Base-by-base conservation (phyloP, 208 protist genomes). In the Acanthamoeba sp. region DNA sequence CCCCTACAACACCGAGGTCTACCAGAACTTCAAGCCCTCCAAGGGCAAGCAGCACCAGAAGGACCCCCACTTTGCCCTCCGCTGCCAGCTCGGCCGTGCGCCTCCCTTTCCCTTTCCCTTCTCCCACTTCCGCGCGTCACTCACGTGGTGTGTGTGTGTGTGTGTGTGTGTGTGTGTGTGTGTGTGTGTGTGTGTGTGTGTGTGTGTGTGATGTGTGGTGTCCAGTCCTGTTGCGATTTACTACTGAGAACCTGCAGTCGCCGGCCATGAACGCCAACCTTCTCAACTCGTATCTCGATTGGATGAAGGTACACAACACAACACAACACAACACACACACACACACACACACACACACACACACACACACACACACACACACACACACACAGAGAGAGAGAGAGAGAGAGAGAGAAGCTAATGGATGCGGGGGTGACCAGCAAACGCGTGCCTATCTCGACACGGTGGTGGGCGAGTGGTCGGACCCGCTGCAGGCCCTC, bases 21-120 rank as follows among this genome's bases (percentile, higher is more conserved):
- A 91, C 85, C 85, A 91, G 85, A 91, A 82, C 73, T 82, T 82
- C 73, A 82, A 82, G 85, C 42, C 85, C 48, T 91, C 85, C 27
- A 50, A 91, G 62, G 62, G 85, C 38, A 73, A 40, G 71, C 71
- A 73, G 55, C 85, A 91, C 55, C 85, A 91, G 73, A 82, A 91
- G 85, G 85, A 91, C 29, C 48, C 85, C 29, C 32, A 62, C 48
- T 90, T 90, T 24, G 22, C 34, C 82, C 55, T 90, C 18, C 82
- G 82, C 16, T 90, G 82, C 82, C 82, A 90, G 50, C 45, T 90
- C 32, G 82, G 52, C 45, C 55, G 82, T 90, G 66, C 55, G 40
- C 40, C 24, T 9, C 9, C 52, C 52, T 20, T 27, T 27, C 6
- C 52, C 18, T 20, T 20, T 12, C 52, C 52, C 27, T 20, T 27